Conservation (phyloP, 345 rosid genomes). For the Angophora floribunda region DNA sequence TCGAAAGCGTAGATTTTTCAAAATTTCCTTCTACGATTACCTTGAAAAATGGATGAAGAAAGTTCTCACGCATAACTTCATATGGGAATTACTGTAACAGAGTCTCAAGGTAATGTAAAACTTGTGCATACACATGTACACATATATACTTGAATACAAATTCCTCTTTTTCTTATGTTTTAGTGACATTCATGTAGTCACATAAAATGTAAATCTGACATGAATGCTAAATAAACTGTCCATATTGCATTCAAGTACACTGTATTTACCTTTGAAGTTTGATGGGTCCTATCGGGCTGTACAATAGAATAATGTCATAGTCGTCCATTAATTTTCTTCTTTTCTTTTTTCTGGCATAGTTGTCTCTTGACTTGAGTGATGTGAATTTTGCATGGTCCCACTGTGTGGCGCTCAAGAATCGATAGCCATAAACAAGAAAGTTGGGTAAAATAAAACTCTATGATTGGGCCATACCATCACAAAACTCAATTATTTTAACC, state of each 20-base stretch:
- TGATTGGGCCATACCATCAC: too few species aligned
- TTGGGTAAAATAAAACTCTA: too few species aligned
- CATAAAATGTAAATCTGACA: background rate
- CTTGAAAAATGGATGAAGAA: background rate
- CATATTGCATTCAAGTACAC: background rate
- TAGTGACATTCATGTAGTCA: background rate
- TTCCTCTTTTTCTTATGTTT: background rate
- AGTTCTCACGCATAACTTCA: background rate
- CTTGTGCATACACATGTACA: background rate
- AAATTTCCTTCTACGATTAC: background rate
- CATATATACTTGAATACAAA: background rate
- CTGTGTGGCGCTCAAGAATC: too few species aligned
- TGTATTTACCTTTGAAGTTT: too few species aligned
- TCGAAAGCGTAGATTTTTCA: fast-evolving
- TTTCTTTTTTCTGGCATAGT: too few species aligned
- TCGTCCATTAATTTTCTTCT: too few species aligned
- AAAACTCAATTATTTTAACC: too few species aligned
- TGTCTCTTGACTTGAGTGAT: too few species aligned
- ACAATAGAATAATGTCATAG: too few species aligned
- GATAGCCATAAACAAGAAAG: too few species aligned
- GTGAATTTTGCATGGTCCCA: too few species aligned
- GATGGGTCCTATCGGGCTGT: too few species aligned
- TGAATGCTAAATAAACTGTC: background rate
- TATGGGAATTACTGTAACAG: background rate
- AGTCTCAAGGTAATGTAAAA: background rate